Conservation (phyloP, 1,139 yeast species). For the Pneumocystis murina region DNA sequence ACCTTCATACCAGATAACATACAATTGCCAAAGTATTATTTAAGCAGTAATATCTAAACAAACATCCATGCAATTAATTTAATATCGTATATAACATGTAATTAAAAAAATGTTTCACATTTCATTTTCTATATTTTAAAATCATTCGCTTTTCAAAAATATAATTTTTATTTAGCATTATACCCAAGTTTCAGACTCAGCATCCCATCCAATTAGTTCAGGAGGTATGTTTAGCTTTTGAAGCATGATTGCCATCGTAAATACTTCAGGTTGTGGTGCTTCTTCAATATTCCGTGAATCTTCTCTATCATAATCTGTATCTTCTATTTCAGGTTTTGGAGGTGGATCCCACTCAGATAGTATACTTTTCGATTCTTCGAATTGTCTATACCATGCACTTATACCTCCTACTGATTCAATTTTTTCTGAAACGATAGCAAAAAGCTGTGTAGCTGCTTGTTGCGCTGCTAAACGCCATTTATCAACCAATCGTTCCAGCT, state of each 20-base stretch:
- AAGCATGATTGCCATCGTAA: conserved; percentile 9
- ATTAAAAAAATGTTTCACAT: not conserved
- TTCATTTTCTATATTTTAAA: not conserved
- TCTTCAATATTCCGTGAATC: not conserved
- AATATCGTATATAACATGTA: not conserved
- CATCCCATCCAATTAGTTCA: conserved; percentile 5
- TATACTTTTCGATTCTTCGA: not conserved
- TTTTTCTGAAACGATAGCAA: conserved; percentile 5
- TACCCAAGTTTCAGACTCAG: not conserved
- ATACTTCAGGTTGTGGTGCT: not conserved
- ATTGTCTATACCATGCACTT: not conserved
- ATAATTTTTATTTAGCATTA: not conserved
- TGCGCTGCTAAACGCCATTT: conserved; percentile 8
- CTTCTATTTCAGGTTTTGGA: not conserved
- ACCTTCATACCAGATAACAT: not conserved
- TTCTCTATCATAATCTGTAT: not conserved
- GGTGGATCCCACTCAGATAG: not conserved
- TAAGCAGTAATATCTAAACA: not conserved
- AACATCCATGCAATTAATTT: not conserved
- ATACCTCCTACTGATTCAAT: conserved; percentile 5
- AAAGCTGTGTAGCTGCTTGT: conserved; percentile 6
- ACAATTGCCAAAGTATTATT: not conserved
- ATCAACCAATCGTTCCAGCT: not conserved
- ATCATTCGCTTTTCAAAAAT: not conserved
- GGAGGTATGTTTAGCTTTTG: conserved; percentile 6